A percentile compares a stretch with the other conserved stretches of the same genome.
phyloP scores from a whole-genome alignment of 768 basidiomycete genomes.

The Leccinum longicurvipes region DNA sequence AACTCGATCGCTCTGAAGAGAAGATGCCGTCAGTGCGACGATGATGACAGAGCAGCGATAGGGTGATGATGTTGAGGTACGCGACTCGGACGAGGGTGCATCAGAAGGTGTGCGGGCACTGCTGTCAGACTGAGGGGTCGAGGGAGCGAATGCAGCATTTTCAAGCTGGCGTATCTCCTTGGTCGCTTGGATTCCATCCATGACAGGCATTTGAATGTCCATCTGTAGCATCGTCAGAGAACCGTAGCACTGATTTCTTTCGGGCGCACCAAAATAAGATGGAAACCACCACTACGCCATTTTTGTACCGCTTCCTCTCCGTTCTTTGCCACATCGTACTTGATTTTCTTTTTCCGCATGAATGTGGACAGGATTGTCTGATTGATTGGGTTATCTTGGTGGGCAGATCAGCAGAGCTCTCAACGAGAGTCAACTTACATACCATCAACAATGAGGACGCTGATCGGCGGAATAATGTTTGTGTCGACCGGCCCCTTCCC shows the following conservation, averaged over 20 bases:
- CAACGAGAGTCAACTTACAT: conserved; percentile 25
- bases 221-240: conserved; percentile 56
- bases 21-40: conserved; percentile 97
- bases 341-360: conserved; percentile 94
- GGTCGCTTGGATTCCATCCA: conserved; percentile 97
- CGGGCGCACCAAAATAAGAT: conserved; percentile 83
- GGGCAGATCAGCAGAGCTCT: conserved; percentile 11
- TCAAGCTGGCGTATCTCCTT: conserved; percentile 91
- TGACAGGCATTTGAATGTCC: conserved; percentile 99
- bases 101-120: conserved; percentile 51
- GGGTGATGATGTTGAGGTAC: conserved; percentile 50
- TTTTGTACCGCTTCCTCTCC: conserved; percentile 95
- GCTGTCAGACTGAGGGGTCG: conserved; percentile 61
- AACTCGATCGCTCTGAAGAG: conserved; percentile 92
- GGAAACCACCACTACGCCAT: conserved; percentile 90
- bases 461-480: conserved; percentile 92
- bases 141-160: conserved; percentile 63
- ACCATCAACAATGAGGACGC: conserved; percentile 98
- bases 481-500: conserved; percentile 52
- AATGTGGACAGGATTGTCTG: conserved; percentile 97
- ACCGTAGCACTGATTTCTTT: neutral
- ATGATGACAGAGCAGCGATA: conserved; percentile 96
- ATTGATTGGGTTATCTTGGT: conserved; percentile 94
- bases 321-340: conserved; percentile 90
- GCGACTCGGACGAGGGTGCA: conserved; percentile 43